Conservation (phyloP, 331 rosid species). For the Acacia concinna region DNA sequence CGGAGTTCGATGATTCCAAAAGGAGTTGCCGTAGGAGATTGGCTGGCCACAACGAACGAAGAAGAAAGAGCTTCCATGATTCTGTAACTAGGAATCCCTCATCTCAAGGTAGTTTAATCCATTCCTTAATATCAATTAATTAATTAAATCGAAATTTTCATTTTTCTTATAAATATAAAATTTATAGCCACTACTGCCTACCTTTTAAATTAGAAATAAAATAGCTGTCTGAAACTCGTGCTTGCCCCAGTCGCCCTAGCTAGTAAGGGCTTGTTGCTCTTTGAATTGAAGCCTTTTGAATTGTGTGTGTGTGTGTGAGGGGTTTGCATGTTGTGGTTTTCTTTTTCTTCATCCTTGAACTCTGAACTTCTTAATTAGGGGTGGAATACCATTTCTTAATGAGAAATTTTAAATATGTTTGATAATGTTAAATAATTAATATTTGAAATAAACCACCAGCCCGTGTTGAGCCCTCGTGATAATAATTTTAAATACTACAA, state of each 20-base stretch:
- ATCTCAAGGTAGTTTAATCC: slow-evolving; percentile 49
- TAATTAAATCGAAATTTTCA: background rate
- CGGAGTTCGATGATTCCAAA: slow-evolving; percentile 90
- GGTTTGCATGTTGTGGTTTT: background rate
- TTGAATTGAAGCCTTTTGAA: background rate
- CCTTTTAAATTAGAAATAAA: background rate
- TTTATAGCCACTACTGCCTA: background rate
- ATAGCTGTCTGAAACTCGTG: background rate
- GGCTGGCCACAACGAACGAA: slow-evolving; percentile 92
- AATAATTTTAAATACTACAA: background rate
- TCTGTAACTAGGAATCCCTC: slow-evolving; percentile 59
- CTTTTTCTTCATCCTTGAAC: background rate
- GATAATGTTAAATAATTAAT: background rate
- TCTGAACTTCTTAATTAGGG: background rate
- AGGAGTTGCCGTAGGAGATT: slow-evolving; percentile 94
- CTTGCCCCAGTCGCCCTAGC: too few species aligned
- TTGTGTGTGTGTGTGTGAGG: too few species aligned
- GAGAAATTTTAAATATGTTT: too few species aligned
- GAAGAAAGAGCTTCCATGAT: slow-evolving; percentile 84
- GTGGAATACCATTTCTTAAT: background rate
- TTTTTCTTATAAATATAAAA: background rate
- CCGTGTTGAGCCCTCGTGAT: background rate
- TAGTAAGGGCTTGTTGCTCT: background rate
- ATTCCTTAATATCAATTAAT: background rate
- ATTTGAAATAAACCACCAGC: background rate